These are phyloP conservation scores for Somion occarium DNA, from an alignment of 1,284 basidiomycete genomes.

Conservation along the genomic window DNA sequence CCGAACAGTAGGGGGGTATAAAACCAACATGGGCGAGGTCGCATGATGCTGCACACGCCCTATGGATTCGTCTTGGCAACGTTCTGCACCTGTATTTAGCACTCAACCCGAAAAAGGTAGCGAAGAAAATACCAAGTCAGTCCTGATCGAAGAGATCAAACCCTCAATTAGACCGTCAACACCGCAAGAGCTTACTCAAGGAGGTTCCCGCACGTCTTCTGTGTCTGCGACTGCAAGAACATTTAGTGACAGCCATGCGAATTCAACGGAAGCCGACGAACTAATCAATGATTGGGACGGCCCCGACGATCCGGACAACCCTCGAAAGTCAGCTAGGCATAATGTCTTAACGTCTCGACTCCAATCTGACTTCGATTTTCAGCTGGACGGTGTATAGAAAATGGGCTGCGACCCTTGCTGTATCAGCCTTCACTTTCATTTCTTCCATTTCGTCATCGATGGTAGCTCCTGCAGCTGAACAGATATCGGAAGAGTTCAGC, in stretches of 20 bases:
- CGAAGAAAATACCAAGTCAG: too few species aligned
- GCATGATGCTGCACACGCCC: too few species aligned
- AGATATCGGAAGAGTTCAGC: conserved; percentile 48
- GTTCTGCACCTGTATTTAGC: too few species aligned
- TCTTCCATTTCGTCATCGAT: conserved; percentile 60
- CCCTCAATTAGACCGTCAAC: too few species aligned
- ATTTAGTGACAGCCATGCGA: too few species aligned
- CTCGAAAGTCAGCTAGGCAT: conserved; percentile 18
- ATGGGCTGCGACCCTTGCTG: conserved; percentile 53
- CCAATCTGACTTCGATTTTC: not conserved
- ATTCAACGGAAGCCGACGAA: conserved; percentile 6
- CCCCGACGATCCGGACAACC: conserved; percentile 52
- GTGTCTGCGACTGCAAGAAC: not conserved
- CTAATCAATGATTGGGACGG: conserved; percentile 54
- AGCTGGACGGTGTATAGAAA: conserved; percentile 53
- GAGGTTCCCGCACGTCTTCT: not conserved
- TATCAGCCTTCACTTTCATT: conserved; percentile 61
- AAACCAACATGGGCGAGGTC: too few species aligned
- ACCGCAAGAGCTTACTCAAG: too few species aligned
- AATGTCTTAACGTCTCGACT: not conserved
- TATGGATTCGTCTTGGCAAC: too few species aligned
- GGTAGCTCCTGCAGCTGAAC: conserved; percentile 54
- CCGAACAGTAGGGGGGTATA: too few species aligned
- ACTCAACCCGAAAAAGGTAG: too few species aligned
- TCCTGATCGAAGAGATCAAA: too few species aligned